These are phyloP conservation scores for Calocybe cyanea DNA, from an alignment of 768 basidiomycete species.

Conservation along the genomic window DNA sequence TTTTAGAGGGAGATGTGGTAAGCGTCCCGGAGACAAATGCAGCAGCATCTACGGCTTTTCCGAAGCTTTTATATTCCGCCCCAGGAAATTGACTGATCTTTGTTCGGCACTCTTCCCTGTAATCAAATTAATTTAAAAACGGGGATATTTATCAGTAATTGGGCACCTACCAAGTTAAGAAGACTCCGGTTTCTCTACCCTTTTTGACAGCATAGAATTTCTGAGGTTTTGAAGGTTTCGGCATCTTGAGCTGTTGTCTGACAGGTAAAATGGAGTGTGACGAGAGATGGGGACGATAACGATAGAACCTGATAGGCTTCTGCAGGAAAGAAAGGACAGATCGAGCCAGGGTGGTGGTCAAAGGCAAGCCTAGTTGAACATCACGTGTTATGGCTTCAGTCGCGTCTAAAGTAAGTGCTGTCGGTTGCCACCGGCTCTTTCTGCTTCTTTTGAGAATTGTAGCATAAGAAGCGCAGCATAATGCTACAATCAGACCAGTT, in stretches of 20 bases:
- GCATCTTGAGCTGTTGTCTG: constrained; percentile 7
- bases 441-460: too few relatives aligned
- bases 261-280: not conserved
- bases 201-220: constrained; percentile 68
- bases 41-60: constrained; percentile 50
- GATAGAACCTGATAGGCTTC: constrained; percentile 7
- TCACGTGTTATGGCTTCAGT: not conserved
- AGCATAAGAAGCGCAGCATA: too few relatives aligned
- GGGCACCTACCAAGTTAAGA: constrained; percentile 55
- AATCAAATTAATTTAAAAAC: not conserved
- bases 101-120: constrained; percentile 69
- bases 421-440: too few relatives aligned
- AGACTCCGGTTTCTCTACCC: constrained; percentile 67
- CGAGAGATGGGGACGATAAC: not conserved
- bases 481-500: too few relatives aligned
- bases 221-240: constrained; percentile 31
- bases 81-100: constrained; percentile 65
- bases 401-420: too few relatives aligned
- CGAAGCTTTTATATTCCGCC: constrained; percentile 69
- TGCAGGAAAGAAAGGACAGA: constrained; percentile 4
- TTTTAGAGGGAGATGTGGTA: not conserved
- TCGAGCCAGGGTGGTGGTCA: constrained; percentile 12
- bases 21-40: constrained; percentile 38
- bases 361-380: not conserved
- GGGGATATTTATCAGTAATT: constrained; percentile 1